Evolutionary conservation across 192 early-diverging fungal genomes (phyloP), one percentile per base, ranked within the genome.

Genomic region (Coemansia nantahalensis): DNA sequence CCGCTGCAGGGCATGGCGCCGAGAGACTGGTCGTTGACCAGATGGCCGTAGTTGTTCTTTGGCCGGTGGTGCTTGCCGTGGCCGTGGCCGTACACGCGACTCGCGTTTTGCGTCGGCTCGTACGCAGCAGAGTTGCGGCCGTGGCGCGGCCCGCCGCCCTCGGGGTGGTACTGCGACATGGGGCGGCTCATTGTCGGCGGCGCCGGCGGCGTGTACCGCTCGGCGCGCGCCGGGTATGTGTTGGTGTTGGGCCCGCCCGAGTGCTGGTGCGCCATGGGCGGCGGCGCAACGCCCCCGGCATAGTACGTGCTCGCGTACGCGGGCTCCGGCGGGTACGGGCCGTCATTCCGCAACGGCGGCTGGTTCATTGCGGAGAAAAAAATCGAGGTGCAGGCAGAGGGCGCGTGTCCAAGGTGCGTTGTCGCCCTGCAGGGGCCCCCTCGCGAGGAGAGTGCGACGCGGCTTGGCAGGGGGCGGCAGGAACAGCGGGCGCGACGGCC

Each of bases 41-140:
- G 19, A 13, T 75, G 63, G 35, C 71, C 71, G 33, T 75, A 75
- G 42, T 75, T 59, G 15, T 45, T 46, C 39, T 53, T 51, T 23
- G n/a, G n/a, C n/a, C n/a, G n/a, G n/a, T n/a, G n/a, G n/a, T n/a
- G n/a, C n/a, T n/a, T n/a, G n/a, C n/a, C n/a, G n/a, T 32, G 5
- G 31, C 47, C 31, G 8, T 23, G 38, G n/a, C 40, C 47, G 28
- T 52, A 30, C 16, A 21, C 39, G 31, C 56, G 45, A 14, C 51
- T 34, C 22, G 41, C n/a, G 8, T 36, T 45, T 17, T 39, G 46
- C 18, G 39, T 43, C 13, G 39, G 43, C 30, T 24, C 45, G 42
- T 42, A 46, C 8, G 22, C 19, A 26, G 57, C 21, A 31, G 57
- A 59, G 35, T 36, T 45, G 23, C 50, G 58, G 23, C 59, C 47